These are phyloP conservation scores for Ascoidea rubescens DNA, from an alignment of 805 yeast genomes.

Conservation along the genomic window DNA sequence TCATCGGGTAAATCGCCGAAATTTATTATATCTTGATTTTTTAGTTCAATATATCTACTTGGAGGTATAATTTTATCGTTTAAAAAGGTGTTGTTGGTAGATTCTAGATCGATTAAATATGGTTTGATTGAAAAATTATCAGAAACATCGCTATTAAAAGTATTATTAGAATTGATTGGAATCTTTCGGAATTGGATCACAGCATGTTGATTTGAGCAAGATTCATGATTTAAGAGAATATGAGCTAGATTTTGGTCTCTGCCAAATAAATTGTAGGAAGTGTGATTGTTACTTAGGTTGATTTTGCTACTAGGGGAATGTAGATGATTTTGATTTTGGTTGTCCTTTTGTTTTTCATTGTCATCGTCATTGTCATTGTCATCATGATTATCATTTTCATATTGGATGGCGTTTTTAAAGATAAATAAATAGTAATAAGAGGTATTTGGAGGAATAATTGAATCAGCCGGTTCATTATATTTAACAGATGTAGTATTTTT, in stretches of 20 bases:
- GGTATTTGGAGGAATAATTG: constrained; percentile 11
- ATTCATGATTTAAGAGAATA: constrained; percentile 20
- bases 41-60: constrained; percentile 27
- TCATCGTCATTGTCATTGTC: neutral
- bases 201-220: constrained; percentile 34
- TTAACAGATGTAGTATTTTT: constrained; percentile 14
- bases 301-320: constrained; percentile 4
- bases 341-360: constrained; percentile 11
- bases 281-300: too few relatives aligned
- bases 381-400: neutral
- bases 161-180: neutral
- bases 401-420: constrained; percentile 16
- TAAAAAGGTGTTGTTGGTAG: constrained; percentile 31
- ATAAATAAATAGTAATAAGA: constrained; percentile 17
- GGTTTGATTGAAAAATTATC: constrained; percentile 15
- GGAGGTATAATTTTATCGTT: constrained; percentile 26
- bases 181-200: constrained; percentile 28
- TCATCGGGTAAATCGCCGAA: constrained; percentile 23
- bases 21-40: constrained; percentile 24
- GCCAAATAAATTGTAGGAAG: constrained; percentile 19
- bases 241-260: constrained; percentile 23
- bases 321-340: constrained; percentile 16
- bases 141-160: neutral
- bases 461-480: constrained; percentile 16
- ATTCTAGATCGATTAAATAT: constrained; percentile 31